Conservation (phyloP, 176 grass and related monocot species). For the Avena insularis region DNA sequence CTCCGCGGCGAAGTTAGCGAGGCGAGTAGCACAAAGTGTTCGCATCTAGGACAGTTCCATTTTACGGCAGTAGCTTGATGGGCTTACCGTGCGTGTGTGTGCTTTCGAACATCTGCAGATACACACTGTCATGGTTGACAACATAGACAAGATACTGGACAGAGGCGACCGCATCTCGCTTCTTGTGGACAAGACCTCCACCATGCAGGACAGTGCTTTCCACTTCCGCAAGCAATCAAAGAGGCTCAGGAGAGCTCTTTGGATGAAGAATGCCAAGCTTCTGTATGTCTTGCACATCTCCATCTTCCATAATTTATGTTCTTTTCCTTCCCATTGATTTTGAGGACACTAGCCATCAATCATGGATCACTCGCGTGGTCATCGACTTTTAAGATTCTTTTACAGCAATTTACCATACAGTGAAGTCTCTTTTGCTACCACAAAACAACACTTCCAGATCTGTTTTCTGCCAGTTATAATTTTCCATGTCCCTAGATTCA, state of each 20-base stretch:
- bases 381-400: neutral
- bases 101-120: conserved; percentile 53
- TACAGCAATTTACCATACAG: neutral
- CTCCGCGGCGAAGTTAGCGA: conserved; percentile 85
- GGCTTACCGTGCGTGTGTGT: neutral
- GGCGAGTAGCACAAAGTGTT: conserved; percentile 41
- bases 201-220: conserved; percentile 90
- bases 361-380: neutral
- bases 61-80: neutral
- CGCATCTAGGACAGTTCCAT: neutral
- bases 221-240: conserved; percentile 94
- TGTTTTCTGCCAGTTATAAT: neutral
- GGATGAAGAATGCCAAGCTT: conserved; percentile 98
- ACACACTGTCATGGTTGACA: conserved; percentile 97
- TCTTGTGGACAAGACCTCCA: conserved; percentile 93
- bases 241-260: conserved; percentile 78
- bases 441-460: neutral
- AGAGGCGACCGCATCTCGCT: conserved; percentile 91
- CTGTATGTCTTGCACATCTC: conserved; percentile 54
- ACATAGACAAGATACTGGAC: conserved; percentile 96
- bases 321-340: neutral
- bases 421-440: neutral
- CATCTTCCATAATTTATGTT: neutral
- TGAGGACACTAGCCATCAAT: neutral
- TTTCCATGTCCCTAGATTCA: neutral